Conservation (phyloP, 495 filamentous ascomycete species). For the Parathielavia appendiculata region DNA sequence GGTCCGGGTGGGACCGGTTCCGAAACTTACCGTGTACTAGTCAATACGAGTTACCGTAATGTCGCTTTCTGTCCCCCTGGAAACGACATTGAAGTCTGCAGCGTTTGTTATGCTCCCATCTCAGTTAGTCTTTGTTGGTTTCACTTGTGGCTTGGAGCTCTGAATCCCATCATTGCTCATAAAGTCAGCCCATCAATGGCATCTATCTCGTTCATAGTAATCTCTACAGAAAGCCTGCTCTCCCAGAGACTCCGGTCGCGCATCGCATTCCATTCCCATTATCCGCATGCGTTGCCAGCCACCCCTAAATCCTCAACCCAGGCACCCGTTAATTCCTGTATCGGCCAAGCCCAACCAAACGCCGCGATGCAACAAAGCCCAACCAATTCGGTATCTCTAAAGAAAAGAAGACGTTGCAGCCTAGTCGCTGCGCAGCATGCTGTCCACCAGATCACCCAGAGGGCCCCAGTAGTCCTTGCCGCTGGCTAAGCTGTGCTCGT, state of each 20-base stretch:
- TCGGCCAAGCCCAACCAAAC: conserved; percentile 16
- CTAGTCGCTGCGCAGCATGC: conserved; percentile 89
- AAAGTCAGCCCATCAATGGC: neutral
- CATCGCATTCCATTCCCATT: conserved; percentile 18
- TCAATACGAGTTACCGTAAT: neutral
- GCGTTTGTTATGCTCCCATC: no score
- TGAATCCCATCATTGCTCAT: no score
- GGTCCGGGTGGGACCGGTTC: conserved; percentile 16
- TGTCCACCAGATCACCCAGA: conserved; percentile 93
- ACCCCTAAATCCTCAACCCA: conserved; percentile 9
- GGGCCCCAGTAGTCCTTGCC: conserved; percentile 98
- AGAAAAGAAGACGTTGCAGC: conserved; percentile 5
- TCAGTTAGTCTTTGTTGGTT: neutral
- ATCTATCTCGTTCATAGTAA: conserved; percentile 12
- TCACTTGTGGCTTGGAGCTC: neutral
- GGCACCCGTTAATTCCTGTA: conserved; percentile 16
- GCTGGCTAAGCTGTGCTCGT: conserved; percentile 81
- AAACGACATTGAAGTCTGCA: no score
- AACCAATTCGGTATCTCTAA: conserved; percentile 13
- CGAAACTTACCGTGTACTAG: neutral
- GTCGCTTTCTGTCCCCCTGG: no score
- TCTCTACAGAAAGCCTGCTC: conserved; percentile 15
- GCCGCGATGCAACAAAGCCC: conserved; percentile 16
- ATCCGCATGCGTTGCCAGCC: conserved; percentile 18
- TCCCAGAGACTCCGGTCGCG: conserved; percentile 15